Percentiles rank a stretch among this genome's conserved stretches.
Conservation (phyloP, 2,329 filamentous ascomycete genomes). For the Paraphaeosphaeria minitans region DNA sequence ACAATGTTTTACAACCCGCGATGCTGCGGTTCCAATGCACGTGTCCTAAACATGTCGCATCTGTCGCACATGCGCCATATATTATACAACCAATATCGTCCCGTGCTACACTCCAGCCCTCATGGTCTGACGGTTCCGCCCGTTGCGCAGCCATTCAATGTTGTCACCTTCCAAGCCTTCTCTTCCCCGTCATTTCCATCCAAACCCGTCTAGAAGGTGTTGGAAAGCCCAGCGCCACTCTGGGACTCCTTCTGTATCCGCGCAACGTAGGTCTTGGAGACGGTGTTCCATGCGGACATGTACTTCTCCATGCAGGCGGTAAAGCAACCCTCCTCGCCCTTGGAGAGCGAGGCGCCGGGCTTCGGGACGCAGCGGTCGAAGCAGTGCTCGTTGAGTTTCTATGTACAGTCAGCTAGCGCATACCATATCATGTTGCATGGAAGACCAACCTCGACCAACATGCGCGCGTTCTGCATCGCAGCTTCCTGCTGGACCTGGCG, state of each 20-base stretch:
- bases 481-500: conserved; percentile 59
- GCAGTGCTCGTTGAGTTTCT: conserved; percentile 63
- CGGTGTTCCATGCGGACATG: conserved; percentile 59
- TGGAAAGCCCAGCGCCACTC: conserved; percentile 14
- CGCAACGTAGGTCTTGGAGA: conserved; percentile 55
- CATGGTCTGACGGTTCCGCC: background rate
- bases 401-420: conserved; percentile 1
- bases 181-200: background rate
- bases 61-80: background rate
- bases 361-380: conserved; percentile 61
- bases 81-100: background rate
- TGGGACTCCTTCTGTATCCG: conserved; percentile 53
- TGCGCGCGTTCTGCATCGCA: conserved; percentile 57
- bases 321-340: conserved; percentile 57
- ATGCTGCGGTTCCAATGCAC: background rate
- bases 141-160: background rate
- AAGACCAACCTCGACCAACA: conserved; percentile 53
- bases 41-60: background rate
- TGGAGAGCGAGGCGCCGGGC: conserved; percentile 56
- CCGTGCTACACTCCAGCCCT: background rate
- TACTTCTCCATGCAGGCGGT: conserved; percentile 62
- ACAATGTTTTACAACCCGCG: conserved; percentile 3
- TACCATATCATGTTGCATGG: background rate
- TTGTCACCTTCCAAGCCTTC: background rate
- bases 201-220: conserved; percentile 9